These are phyloP conservation scores for Mycena haematopus DNA, from an alignment of 768 basidiomycete genomes.

Conservation along the genomic window DNA sequence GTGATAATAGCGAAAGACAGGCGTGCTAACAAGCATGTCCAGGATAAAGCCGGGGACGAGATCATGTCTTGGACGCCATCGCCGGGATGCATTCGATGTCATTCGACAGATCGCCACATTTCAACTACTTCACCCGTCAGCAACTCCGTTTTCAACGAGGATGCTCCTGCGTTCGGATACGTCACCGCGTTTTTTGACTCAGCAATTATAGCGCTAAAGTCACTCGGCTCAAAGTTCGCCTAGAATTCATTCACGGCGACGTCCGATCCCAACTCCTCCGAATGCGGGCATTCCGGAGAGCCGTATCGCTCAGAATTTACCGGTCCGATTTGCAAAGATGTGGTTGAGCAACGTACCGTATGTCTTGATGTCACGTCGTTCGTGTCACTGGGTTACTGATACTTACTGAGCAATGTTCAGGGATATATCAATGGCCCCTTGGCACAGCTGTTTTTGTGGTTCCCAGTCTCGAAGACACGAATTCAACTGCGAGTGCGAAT, in stretches of 20 bases:
- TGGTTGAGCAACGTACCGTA: slow-evolving; percentile 13
- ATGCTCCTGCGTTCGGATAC: background rate
- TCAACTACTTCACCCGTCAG: background rate
- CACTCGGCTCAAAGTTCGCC: background rate
- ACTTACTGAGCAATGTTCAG: background rate
- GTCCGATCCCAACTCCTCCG: background rate
- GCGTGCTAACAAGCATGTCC: too few relatives aligned
- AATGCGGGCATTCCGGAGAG: background rate
- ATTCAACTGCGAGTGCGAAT: slow-evolving; percentile 6
- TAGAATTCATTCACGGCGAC: slow-evolving; percentile 10
- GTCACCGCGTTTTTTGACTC: slow-evolving; percentile 1
- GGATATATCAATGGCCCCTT: background rate
- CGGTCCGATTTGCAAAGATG: background rate
- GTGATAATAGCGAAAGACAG: too few relatives aligned
- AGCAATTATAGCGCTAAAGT: background rate
- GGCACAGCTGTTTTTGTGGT: background rate
- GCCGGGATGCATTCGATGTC: background rate
- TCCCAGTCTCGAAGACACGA: background rate
- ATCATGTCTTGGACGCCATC: background rate
- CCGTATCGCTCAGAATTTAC: background rate
- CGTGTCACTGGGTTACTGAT: background rate
- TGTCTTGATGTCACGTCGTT: background rate
- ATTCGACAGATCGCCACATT: background rate
- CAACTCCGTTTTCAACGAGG: background rate
- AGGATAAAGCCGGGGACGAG: too few relatives aligned